A percentile compares a stretch with the other conserved stretches of the same genome.
These are phyloP conservation scores for Rubroboletus satanas DNA, from an alignment of 768 basidiomycete genomes.

Conservation along the genomic window DNA sequence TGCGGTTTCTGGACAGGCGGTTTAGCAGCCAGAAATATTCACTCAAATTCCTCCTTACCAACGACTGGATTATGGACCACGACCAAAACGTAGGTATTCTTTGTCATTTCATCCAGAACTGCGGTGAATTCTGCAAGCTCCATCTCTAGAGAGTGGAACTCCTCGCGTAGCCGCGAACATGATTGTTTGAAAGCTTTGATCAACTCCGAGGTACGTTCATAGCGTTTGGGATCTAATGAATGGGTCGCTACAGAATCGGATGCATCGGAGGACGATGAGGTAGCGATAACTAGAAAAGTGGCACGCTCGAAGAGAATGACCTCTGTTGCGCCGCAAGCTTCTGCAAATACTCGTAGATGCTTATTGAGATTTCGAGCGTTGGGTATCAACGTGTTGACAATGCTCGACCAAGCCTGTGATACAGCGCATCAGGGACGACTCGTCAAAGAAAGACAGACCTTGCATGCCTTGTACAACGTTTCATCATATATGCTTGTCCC, in stretches of 20 bases:
- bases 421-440: slow-evolving; percentile 7
- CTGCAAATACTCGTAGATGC: slow-evolving; percentile 83
- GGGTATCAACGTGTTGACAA: slow-evolving; percentile 94
- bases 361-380: slow-evolving; percentile 86
- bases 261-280: slow-evolving; percentile 50
- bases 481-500: slow-evolving; percentile 98
- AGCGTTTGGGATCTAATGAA: slow-evolving; percentile 63
- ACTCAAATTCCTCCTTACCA: slow-evolving; percentile 45
- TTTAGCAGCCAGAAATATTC: neutral
- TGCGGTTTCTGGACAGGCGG: slow-evolving; percentile 65
- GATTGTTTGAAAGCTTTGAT: slow-evolving; percentile 95
- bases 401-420: slow-evolving; percentile 91
- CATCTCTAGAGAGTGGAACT: slow-evolving; percentile 85
- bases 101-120: slow-evolving; percentile 87
- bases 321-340: slow-evolving; percentile 86
- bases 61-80: slow-evolving; percentile 87
- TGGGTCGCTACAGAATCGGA: slow-evolving; percentile 36
- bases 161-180: slow-evolving; percentile 79
- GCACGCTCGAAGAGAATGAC: slow-evolving; percentile 95
- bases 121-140: slow-evolving; percentile 83
- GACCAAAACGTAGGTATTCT: slow-evolving; percentile 89
- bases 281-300: slow-evolving; percentile 96
- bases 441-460: neutral
- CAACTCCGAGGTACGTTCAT: slow-evolving; percentile 86
- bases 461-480: slow-evolving; percentile 81